These are phyloP conservation scores for Oemleria cerasiformis DNA, from an alignment of 306 rosid species.

Conservation along the genomic window DNA sequence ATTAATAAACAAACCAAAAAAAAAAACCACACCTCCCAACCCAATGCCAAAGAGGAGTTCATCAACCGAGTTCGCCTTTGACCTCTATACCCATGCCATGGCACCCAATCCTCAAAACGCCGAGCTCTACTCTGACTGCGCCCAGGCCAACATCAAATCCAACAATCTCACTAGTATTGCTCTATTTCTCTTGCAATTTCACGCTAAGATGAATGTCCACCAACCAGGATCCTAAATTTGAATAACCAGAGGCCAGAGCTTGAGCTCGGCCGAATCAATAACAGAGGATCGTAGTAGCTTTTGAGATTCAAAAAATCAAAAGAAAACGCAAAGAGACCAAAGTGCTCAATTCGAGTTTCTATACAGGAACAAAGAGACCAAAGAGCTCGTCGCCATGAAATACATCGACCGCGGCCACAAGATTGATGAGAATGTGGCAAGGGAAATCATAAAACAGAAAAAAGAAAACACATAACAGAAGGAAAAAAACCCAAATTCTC, in stretches of 20 bases:
- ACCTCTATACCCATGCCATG: constrained; percentile 70
- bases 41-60: constrained; percentile 81
- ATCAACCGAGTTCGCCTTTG: constrained; percentile 62
- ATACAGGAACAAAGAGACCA: too few relatives aligned
- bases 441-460: too few relatives aligned
- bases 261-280: constrained; percentile 12
- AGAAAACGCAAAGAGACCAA: not conserved
- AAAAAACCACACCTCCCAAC: too few relatives aligned
- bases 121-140: constrained; percentile 68
- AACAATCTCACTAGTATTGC: constrained; percentile 48
- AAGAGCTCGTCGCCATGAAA: too few relatives aligned
- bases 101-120: constrained; percentile 47
- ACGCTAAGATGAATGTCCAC: too few relatives aligned
- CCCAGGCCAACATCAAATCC: too few relatives aligned
- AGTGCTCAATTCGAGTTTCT: too few relatives aligned
- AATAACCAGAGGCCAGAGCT: not conserved
- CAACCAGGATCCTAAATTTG: constrained; percentile 5
- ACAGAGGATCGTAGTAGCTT: constrained; percentile 1
- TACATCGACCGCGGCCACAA: too few relatives aligned
- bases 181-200: not conserved
- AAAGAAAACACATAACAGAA: too few relatives aligned
- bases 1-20: too few relatives aligned
- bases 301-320: not conserved
- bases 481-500: too few relatives aligned
- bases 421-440: too few relatives aligned